Base-by-base conservation (phyloP, 108 stramenopile species). In the Fragilaria radians region DNA sequence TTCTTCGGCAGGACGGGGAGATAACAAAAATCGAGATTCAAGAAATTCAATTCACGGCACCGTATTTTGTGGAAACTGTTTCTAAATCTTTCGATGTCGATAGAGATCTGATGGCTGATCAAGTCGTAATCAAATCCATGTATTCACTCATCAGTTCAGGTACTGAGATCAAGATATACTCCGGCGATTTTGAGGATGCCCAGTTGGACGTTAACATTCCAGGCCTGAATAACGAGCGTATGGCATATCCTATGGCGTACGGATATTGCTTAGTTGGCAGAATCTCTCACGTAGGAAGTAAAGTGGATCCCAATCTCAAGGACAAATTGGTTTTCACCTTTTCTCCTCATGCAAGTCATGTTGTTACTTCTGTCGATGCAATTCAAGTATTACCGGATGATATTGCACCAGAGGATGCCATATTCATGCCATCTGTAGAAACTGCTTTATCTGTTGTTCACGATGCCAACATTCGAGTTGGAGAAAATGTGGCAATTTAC, bases 391-490 rank as follows among this genome's bases (percentile, higher is more conserved):
- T 94, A 14, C 93, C 93, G 47, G 73, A 73, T 63, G 93, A 84
- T 17, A 90, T 96, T 28, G 71, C 61, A 7, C 67, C 95, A 29
- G 73, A 88, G 56, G 93, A 94, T 77, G 95, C 95, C 1, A 85
- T 93, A 5, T 96, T 93, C 80, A 83, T 96, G 73, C 93, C 95
- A 46, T 93, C 93, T 0, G 86, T 96, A 5, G 95, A 96, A 69
- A 96, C 95, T 27, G 93, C 95, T 0, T 59, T 96, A 45, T 91
- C 89, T 1, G 62, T 96, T 17, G 89, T 94, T 0, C 95, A 96
- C 56, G 95, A 96, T 63, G 91, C 93, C 26, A 66, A 85, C 57
- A 62, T 86, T 5, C 68, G 83, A 54, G 33, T 90, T 5, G 95
- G 95, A 57, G 95, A 96, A 64, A 81, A 78, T 55, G 85, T 94